These are phyloP conservation scores for Arthrocladium fulminans DNA, from an alignment of 2,329 filamentous ascomycete genomes.

Conservation along the genomic window DNA sequence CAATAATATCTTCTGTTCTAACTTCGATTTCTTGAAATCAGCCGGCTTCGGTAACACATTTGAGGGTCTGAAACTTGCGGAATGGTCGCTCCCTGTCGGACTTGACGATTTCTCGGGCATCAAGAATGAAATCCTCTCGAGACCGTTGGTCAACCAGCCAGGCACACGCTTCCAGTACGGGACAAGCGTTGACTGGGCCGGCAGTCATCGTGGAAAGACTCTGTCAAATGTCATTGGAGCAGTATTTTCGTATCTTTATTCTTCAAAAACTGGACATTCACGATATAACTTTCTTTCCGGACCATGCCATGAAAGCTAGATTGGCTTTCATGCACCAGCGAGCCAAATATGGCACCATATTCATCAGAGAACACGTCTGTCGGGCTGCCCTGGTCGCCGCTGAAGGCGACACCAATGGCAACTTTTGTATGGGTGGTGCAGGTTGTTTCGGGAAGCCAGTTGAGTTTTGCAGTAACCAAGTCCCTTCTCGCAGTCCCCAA, in stretches of 20 bases:
- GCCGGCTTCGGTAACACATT: constrained; percentile 36
- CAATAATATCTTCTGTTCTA: background rate
- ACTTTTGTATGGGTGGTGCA: constrained; percentile 2
- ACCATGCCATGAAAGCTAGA: constrained; percentile 42
- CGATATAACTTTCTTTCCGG: constrained; percentile 35
- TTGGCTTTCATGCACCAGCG: constrained; percentile 50
- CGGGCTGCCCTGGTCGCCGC: constrained; percentile 38
- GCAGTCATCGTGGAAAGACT: constrained; percentile 42
- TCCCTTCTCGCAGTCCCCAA: background rate
- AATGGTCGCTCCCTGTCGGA: constrained; percentile 36
- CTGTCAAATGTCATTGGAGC: constrained; percentile 34
- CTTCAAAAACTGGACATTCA: constrained; percentile 37
- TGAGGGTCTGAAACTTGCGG: constrained; percentile 33
- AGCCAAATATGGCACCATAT: constrained; percentile 34
- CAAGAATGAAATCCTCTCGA: constrained; percentile 45
- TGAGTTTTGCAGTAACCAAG: background rate
- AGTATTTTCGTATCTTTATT: constrained; percentile 37
- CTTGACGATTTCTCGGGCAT: constrained; percentile 49
- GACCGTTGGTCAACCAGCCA: constrained; percentile 43
- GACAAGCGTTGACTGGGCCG: constrained; percentile 44
- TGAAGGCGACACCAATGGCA: background rate
- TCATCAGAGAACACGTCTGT: constrained; percentile 42
- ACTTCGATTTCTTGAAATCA: constrained; percentile 5
- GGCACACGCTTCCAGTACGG: constrained; percentile 44
- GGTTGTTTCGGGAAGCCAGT: background rate